These are phyloP conservation scores for Ceratocystiopsis minuta DNA, from an alignment of 2,329 filamentous ascomycete genomes.

Conservation along the genomic window DNA sequence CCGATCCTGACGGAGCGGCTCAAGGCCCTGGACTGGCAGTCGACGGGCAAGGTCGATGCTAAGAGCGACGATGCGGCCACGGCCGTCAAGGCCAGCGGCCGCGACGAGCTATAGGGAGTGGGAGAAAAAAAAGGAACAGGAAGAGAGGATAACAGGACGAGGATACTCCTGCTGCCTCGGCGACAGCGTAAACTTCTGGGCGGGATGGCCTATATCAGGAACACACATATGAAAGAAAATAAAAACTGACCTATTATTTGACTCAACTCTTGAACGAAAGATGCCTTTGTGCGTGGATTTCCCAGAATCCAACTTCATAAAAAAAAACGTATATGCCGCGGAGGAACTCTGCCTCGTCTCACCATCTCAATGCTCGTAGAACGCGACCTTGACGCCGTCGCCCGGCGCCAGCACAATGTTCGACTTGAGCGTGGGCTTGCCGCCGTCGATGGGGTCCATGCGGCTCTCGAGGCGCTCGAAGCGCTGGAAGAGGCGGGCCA, in stretches of 20 bases:
- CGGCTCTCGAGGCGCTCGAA: conserved; percentile 45
- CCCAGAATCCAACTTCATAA: no score
- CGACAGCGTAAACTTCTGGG: no score
- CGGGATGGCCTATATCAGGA: no score
- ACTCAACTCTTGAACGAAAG: no score
- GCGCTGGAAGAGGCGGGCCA: conserved; percentile 53
- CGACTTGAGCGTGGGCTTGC: conserved; percentile 33
- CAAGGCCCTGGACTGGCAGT: conserved; percentile 76
- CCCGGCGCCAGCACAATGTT: conserved; percentile 43
- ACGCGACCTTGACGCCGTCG: conserved; percentile 38
- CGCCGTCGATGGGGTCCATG: conserved; percentile 37
- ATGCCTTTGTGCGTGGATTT: no score
- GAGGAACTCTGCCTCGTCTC: no score
- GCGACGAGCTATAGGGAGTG: conserved; percentile 45
- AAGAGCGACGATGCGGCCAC: conserved; percentile 14
- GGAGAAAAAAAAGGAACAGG: background rate
- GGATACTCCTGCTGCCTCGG: no score
- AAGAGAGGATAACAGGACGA: no score
- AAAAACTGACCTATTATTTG: no score
- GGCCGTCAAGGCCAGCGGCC: conserved; percentile 52
- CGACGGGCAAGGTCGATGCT: conserved; percentile 28
- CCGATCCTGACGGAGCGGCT: conserved; percentile 88
- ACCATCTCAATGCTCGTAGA: conserved; percentile 23
- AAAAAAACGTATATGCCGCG: no score
- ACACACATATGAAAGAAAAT: no score